Evolutionary conservation across 176 grass and related monocot genomes (phyloP), one percentile per base, ranked within the genome.

Genomic region (Musa troglodytarum): DNA sequence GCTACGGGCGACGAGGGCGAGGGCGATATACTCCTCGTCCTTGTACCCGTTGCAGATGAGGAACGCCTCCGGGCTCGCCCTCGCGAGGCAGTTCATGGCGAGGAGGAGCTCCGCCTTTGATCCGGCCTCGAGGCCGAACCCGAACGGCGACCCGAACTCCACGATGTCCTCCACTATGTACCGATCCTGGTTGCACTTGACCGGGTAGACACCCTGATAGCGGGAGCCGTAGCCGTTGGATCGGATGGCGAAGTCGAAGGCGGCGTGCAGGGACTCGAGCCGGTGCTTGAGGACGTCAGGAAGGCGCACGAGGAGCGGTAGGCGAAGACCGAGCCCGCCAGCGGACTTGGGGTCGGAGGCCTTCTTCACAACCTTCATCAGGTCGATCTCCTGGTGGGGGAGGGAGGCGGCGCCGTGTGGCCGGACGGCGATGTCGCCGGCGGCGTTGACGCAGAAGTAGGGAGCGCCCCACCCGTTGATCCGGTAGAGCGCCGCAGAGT

Each of bases 41-140:
- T 68, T 68, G 25, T 68, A 68, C 11, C 65, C 65, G 11, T 68
- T 68, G 65, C 65, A 68, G 65, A 68, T 68, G 65, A 68, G 65
- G 65, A 68, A 29, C 5, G 65, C 65, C 8, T 68, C 65, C 6
- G 23, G 25, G 65, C 65, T 68, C 13, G 20, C 65, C 25, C 25
- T 24, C 10, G 65, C 6, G 10, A 68, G 65, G 25, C 10, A 68
- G 65, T 1, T 68, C 23, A 68, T 68, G 65, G 65, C 65, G 23
- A 68, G 65, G 13, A 68, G 65, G 12, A 68, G 65, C 25, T 68
- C 65, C 10, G 65, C 23, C 2, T 68, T 68, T 6, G 65, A 68
- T 15, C 65, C 65, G 2, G 65, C 65, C 65, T 68, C 23, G 4
- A 68, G 65, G 65, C 57, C 57, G 16, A 61, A 61, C 57, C 57